Evolutionary conservation across 345 rosid genomes (phyloP), one percentile per base, ranked within the genome.

Genomic region (Litchi chinensis): DNA sequence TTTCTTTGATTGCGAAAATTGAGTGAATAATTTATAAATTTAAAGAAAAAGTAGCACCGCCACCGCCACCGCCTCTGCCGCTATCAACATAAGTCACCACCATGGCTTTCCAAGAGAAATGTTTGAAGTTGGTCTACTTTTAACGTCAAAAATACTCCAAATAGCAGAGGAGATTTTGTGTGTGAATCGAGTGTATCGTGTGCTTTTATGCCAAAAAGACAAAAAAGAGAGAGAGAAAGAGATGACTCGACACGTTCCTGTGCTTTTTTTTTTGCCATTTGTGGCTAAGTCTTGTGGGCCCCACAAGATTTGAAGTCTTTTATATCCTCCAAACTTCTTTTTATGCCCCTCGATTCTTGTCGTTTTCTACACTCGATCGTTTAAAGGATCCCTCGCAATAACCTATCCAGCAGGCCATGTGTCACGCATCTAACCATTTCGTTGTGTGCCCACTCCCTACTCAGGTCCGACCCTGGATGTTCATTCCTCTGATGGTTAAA

Each of bases 21-120:
- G 70, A 62, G 10, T 8, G 0, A 50, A 15, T 4, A 82, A 18
- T 19, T 37, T 57, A 19, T 5, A 82, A 21, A 24, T 37, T 57
- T 12, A 65, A 76, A 28, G 79, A 54, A 22, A 63, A 46, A 3
- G 74, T 16, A 12, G 37, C 39, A 19, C 59, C 65, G 26, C 21
- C 43, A 6, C 44, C 59, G 16, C 43, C 65, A 56, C 76, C 82
- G 28, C 82, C 76, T 2, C 76, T 77, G 52, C 66, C 65, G 52
- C 76, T 64, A 54, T 0, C 62, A 10, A 18, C 8, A 13, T 68
- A 62, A 10, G 87, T 76, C 75, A 60, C 71, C 60, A 40, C 74
- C 89, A 73, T 82, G 16, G n/a, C 22, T 39, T 18, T 37, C 13
- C 8, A 11, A 19, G 75, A 18, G 18, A 32, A 28, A 39, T 16